Percentiles rank a stretch among this genome's conserved stretches.
Evolutionary conservation across 768 basidiomycete species (phyloP).

Genomic region (Suillus tomentosus): DNA sequence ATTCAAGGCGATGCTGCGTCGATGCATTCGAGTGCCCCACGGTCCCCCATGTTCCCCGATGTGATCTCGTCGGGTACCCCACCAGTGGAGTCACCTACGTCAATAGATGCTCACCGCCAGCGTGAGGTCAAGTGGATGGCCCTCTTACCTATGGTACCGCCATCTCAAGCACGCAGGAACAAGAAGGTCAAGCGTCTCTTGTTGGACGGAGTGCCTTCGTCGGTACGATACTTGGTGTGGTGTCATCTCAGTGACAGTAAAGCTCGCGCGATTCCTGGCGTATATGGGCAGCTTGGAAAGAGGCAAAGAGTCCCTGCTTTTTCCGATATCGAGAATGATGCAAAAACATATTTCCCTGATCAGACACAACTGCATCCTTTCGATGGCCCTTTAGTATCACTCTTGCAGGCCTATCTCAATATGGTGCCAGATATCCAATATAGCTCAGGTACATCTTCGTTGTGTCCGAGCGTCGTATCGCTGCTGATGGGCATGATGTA

Average conservation of each 20-base stretch:
- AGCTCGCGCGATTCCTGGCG: conserved; percentile 63
- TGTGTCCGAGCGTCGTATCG: conserved; percentile 7
- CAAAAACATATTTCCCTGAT: conserved; percentile 52
- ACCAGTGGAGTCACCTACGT: conserved; percentile 24
- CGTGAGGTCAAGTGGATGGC: conserved; percentile 80
- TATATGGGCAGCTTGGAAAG: conserved; percentile 65
- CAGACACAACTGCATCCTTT: conserved; percentile 60
- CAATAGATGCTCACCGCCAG: conserved; percentile 65
- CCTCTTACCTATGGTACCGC: conserved; percentile 53
- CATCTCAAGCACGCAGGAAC: conserved; percentile 69
- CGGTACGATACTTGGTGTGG: conserved; percentile 86
- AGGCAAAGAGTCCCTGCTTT: conserved; percentile 52
- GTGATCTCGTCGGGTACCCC: conserved; percentile 4
- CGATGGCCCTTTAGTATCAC: conserved; percentile 54
- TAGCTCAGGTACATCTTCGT: conserved; percentile 47
- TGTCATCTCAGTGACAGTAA: conserved; percentile 77
- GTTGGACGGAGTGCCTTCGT: conserved; percentile 79
- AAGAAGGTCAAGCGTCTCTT: conserved; percentile 79
- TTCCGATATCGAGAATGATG: conserved; percentile 62
- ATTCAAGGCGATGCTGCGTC: conserved; percentile 46
- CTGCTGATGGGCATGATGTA: neutral
- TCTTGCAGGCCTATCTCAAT: conserved; percentile 72
- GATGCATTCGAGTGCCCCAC: conserved; percentile 35
- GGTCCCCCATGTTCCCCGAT: conserved; percentile 26
- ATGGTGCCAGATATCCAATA: conserved; percentile 88